These are phyloP conservation scores for Rhododendron williamsianum DNA, from an alignment of 148 eudicot species.

Conservation along the genomic window DNA sequence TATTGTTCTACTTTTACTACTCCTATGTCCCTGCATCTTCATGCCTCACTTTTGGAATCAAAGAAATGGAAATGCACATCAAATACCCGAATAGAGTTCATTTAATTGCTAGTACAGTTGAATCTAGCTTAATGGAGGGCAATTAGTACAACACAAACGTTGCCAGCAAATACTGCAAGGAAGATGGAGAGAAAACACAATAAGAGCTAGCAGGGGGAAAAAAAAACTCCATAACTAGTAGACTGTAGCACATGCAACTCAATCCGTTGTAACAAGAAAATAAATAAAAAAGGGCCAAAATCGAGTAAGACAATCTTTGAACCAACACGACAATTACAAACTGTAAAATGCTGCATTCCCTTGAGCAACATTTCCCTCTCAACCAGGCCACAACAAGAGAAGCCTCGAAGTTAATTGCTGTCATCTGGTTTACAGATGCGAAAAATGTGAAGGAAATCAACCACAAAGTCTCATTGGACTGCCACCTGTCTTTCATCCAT, in stretches of 20 bases:
- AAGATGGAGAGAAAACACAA: not conserved
- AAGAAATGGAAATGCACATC: not conserved
- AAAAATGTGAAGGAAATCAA: not conserved
- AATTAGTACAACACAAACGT: not conserved
- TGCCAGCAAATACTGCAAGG: not conserved
- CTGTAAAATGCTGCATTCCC: not conserved
- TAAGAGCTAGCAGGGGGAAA: not conserved
- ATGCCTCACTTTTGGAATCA: not conserved
- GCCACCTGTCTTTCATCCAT: conserved; percentile 29
- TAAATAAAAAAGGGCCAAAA: not conserved
- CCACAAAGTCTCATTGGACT: conserved; percentile 8
- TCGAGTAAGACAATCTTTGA: not conserved
- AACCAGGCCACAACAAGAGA: not conserved
- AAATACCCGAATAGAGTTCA: not conserved
- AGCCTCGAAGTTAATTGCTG: not conserved
- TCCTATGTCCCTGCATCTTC: not conserved
- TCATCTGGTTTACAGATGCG: not conserved
- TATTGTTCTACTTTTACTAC: too few relatives aligned
- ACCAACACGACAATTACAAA: not conserved
- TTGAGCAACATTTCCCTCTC: not conserved
- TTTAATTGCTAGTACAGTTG: not conserved
- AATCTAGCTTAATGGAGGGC: not conserved
- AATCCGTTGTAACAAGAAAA: not conserved
- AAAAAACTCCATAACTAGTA: not conserved
- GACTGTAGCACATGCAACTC: not conserved